phyloP scores from a whole-genome alignment of 1,139 yeast species.

The Yamadazyma sp. region DNA sequence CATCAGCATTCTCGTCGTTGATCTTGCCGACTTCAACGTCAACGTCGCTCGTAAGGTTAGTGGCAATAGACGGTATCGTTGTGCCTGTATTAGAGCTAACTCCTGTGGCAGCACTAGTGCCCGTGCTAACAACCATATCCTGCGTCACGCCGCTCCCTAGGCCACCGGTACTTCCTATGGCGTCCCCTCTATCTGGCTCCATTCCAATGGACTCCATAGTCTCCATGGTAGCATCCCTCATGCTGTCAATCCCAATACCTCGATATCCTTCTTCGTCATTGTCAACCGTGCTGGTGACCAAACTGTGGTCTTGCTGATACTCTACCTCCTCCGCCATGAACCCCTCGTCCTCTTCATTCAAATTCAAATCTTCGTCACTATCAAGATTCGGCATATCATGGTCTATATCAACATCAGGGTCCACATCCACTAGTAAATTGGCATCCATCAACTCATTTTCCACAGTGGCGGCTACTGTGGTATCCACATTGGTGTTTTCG shows the following conservation, averaged over 20 bases:
- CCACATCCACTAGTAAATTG: constrained; percentile 6
- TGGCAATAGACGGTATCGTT: constrained; percentile 2
- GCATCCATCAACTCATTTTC: constrained; percentile 11
- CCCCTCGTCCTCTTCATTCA: constrained; percentile 28
- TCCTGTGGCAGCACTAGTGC: neutral
- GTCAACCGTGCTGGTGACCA: constrained; percentile 23
- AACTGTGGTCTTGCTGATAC: constrained; percentile 52
- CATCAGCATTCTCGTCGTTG: constrained; percentile 7
- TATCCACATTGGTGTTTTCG: constrained; percentile 16
- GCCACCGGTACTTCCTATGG: neutral
- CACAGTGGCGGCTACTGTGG: constrained; percentile 6
- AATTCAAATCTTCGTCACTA: constrained; percentile 8
- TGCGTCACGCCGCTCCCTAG: neutral
- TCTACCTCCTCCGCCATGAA: constrained; percentile 62
- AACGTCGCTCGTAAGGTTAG: neutral
- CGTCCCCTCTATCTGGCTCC: neutral
- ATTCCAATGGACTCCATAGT: neutral
- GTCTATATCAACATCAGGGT: constrained; percentile 14
- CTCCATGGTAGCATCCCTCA: neutral
- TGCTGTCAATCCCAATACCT: neutral
- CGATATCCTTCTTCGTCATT: neutral
- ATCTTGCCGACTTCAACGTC: neutral
- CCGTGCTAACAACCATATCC: neutral
- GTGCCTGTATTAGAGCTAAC: constrained; percentile 1
- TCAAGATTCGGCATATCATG: constrained; percentile 16